Conservation (phyloP, 2,329 filamentous ascomycete species). For the Fusarium sororula region DNA sequence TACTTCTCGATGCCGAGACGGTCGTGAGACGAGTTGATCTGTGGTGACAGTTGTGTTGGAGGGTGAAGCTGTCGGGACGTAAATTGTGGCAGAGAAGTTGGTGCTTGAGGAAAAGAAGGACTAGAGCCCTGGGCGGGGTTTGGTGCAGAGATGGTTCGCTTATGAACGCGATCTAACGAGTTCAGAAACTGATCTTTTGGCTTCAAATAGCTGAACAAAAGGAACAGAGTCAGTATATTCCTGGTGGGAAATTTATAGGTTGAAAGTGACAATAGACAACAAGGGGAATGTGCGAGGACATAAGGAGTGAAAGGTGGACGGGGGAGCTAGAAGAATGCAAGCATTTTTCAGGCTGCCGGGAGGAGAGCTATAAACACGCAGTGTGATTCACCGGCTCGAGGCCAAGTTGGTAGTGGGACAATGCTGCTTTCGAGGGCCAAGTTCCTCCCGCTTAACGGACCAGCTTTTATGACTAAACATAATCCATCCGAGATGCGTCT, state of each 20-base stretch:
- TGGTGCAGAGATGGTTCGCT: conserved; percentile 61
- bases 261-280: neutral
- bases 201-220: conserved; percentile 15
- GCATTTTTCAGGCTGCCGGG: neutral
- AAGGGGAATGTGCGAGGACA: neutral
- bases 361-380: neutral
- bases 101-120: conserved; percentile 27
- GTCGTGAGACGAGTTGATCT: conserved; percentile 19
- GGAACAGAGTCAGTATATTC: conserved; percentile 6
- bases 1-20: conserved; percentile 21
- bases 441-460: neutral
- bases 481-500: neutral
- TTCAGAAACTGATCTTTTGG: conserved; percentile 21
- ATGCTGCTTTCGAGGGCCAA: conserved; percentile 9
- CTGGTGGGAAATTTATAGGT: conserved; percentile 7
- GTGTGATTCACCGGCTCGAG: conserved; percentile 12
- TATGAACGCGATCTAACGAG: conserved; percentile 51
- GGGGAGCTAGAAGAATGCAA: neutral
- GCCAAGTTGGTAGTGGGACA: conserved; percentile 4
- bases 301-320: conserved; percentile 1
- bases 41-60: conserved; percentile 22
- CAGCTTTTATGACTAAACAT: neutral
- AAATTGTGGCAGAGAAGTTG: conserved; percentile 34
- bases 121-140: conserved; percentile 48
- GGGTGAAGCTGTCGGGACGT: conserved; percentile 23